Percentiles rank a stretch among this genome's conserved stretches.
Conservation (phyloP, 371 early-diverging fungal species). For the Mitosporidium daphniae region DNA sequence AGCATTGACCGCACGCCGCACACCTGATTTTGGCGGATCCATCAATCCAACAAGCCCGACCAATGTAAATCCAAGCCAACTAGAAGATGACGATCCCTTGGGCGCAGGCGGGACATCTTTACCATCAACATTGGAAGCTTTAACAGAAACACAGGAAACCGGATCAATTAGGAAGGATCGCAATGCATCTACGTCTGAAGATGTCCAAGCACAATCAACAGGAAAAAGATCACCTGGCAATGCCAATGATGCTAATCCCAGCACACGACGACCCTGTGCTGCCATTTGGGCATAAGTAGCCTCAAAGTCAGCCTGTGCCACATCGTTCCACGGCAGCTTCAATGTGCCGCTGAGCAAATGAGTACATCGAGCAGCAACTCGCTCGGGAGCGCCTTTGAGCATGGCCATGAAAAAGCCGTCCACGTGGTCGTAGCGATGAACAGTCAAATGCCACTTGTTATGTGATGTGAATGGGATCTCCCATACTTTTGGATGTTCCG, state of each 20-base stretch:
- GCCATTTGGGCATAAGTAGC: conserved; percentile 44
- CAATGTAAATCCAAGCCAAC: conserved; percentile 29
- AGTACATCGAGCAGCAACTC: too few relatives aligned
- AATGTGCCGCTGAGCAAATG: conserved; percentile 11
- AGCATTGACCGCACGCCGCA: conserved; percentile 62
- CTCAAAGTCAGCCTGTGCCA: conserved; percentile 17
- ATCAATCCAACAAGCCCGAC: conserved; percentile 43
- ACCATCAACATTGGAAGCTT: conserved; percentile 1
- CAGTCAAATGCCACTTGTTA: conserved; percentile 64
- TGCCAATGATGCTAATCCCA: conserved; percentile 41
- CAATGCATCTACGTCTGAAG: conserved; percentile 2
- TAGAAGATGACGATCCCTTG: too few relatives aligned
- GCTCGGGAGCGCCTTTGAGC: conserved; percentile 74
- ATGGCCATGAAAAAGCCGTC: conserved; percentile 23
- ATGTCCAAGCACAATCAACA: conserved; percentile 10
- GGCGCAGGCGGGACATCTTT: not conserved
- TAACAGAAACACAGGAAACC: conserved; percentile 2
- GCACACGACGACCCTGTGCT: conserved; percentile 51
- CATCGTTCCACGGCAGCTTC: conserved; percentile 14
- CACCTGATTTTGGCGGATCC: conserved; percentile 80
- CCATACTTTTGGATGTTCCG: conserved; percentile 35
- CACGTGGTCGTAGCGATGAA: conserved; percentile 23
- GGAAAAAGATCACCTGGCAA: conserved; percentile 23
- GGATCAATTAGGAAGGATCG: not conserved
- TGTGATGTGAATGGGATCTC: conserved; percentile 76